Conservation (phyloP, 2,329 filamentous ascomycete species). For the Colletotrichum gloeosporioides region DNA sequence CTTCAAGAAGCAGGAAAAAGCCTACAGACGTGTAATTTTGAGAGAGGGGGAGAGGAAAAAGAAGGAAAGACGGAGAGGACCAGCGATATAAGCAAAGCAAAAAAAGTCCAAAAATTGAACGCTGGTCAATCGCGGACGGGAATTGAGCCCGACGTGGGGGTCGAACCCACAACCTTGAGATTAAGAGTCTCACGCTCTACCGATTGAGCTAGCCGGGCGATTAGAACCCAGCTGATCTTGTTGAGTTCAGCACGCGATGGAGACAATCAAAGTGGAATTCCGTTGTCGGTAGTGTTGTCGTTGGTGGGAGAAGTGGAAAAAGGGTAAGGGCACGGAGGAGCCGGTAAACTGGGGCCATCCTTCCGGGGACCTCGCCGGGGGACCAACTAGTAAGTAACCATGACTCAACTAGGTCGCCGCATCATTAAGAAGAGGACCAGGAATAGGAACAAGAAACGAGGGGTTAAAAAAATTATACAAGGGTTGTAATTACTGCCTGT, state of each 20-base stretch:
- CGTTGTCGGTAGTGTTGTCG: neutral
- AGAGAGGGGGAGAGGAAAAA: neutral
- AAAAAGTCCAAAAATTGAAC: neutral
- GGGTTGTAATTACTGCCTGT: constrained; percentile 13
- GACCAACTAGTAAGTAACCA: neutral
- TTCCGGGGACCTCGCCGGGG: neutral
- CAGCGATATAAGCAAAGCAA: neutral
- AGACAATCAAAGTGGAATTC: neutral
- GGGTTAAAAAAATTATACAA: constrained; percentile 3
- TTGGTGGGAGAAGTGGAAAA: neutral
- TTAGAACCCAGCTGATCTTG: neutral
- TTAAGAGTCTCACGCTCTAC: constrained; percentile 78
- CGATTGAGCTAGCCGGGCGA: constrained; percentile 70
- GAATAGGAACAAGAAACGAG: neutral
- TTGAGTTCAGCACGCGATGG: neutral
- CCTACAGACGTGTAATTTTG: neutral
- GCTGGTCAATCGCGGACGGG: constrained; percentile 16
- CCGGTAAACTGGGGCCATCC: constrained; percentile 3
- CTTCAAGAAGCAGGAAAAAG: neutral
- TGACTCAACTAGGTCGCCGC: neutral
- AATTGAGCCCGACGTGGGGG: constrained; percentile 23
- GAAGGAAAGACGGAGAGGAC: neutral
- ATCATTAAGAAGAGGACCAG: neutral
- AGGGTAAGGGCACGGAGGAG: neutral
- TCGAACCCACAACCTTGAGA: constrained; percentile 65